phyloP scores from a whole-genome alignment of 2,329 filamentous ascomycete species.

The Teratosphaeria destructans region DNA sequence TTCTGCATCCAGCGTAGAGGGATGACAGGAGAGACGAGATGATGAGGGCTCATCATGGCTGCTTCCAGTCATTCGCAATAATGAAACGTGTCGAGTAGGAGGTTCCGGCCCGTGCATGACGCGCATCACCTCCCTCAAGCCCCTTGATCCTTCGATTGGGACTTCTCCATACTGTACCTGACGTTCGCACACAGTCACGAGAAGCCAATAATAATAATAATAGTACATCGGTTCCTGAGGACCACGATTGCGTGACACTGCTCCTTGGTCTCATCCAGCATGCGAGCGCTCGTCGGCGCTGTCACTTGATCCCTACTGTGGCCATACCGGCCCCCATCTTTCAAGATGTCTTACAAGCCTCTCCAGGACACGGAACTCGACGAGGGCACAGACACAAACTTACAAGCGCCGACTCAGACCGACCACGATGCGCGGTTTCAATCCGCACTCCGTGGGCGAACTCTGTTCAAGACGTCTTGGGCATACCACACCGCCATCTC shows the following conservation, averaged over 20 bases:
- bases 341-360: not conserved
- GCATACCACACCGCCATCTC: slow-evolving; percentile 16
- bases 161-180: not conserved
- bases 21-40: not conserved
- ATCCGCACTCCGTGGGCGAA: not conserved
- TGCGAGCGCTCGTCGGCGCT: not conserved
- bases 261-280: not conserved
- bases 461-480: slow-evolving; percentile 7
- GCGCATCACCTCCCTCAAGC: not conserved
- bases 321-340: not conserved
- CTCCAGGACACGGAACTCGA: not conserved
- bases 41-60: not conserved
- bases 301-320: not conserved
- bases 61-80: no score
- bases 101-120: not conserved
- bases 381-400: not conserved
- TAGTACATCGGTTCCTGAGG: no score
- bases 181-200: no score
- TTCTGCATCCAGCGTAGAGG: not conserved
- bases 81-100: not conserved
- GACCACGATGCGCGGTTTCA: not conserved
- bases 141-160: not conserved
- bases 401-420: not conserved
- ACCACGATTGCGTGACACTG: not conserved
- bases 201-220: no score